Conservation (phyloP, 306 rosid genomes). For the Leucaena leucocephala region DNA sequence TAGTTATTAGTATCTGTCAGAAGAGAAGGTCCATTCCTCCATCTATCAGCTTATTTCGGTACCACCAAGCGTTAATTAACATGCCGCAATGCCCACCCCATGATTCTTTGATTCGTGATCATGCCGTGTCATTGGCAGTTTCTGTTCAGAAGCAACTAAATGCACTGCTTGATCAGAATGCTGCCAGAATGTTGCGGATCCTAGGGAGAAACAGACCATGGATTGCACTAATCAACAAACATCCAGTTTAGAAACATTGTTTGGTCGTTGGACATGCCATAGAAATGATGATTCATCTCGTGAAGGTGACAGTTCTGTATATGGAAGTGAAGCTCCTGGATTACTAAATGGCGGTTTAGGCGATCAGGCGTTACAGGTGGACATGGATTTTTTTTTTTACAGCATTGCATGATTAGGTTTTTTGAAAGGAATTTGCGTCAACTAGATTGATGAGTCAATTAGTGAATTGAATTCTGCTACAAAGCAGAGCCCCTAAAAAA, state of each 20-base stretch:
- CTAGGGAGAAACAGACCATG: conserved; percentile 31
- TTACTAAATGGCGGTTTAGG: conserved; percentile 16
- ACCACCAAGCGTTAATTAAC: conserved; percentile 60
- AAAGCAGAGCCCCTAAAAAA: not conserved
- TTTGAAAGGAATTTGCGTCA: not conserved
- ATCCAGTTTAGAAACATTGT: conserved; percentile 25
- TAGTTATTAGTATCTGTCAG: conserved; percentile 57
- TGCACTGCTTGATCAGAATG: conserved; percentile 48
- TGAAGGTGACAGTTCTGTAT: conserved; percentile 40
- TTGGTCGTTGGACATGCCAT: conserved; percentile 22
- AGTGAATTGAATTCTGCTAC: no score
- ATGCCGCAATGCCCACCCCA: conserved; percentile 75
- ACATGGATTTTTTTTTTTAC: conserved; percentile 51
- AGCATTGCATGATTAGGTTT: not conserved
- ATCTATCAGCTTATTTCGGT: conserved; percentile 72
- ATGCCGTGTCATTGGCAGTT: conserved; percentile 76
- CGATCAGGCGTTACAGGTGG: conserved; percentile 33
- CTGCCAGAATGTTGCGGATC: conserved; percentile 34
- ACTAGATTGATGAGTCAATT: not conserved
- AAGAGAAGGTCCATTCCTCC: conserved; percentile 50
- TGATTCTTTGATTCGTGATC: conserved; percentile 84
- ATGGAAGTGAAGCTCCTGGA: conserved; percentile 34
- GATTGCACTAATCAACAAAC: conserved; percentile 35
- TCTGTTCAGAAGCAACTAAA: conserved; percentile 70
- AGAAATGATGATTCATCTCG: conserved; percentile 16